Percentiles rank a stretch among this genome's conserved stretches.
These are phyloP conservation scores for Globisporangium spiculum DNA, from an alignment of 352 stramenopile species.

Conservation along the genomic window DNA sequence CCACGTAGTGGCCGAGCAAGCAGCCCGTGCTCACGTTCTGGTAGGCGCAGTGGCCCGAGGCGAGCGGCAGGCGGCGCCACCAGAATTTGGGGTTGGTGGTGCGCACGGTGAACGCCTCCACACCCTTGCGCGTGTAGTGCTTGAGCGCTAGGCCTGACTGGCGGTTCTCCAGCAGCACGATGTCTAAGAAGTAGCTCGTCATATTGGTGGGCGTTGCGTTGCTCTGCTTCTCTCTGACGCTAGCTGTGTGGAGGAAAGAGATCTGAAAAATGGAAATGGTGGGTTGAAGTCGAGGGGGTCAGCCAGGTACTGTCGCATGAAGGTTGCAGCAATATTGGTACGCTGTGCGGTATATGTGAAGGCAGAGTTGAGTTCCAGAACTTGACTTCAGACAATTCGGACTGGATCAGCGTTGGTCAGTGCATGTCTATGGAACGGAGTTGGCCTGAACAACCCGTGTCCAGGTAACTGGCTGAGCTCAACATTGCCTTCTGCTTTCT, in stretches of 20 bases:
- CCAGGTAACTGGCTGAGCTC: too few relatives aligned
- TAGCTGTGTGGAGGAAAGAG: not conserved
- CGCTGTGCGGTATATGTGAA: too few relatives aligned
- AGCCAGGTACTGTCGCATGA: too few relatives aligned
- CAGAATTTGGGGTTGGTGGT: not conserved
- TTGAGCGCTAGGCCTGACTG: not conserved
- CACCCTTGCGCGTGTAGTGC: not conserved
- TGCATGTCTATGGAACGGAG: too few relatives aligned
- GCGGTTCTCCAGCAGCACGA: not conserved
- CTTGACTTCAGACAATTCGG: too few relatives aligned
- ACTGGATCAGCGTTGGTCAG: too few relatives aligned
- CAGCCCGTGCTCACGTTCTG: not conserved
- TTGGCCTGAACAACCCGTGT: too few relatives aligned
- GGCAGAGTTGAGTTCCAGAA: too few relatives aligned
- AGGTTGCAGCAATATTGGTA: too few relatives aligned
- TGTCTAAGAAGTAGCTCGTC: not conserved
- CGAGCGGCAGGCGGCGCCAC: not conserved
- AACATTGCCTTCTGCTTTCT: too few relatives aligned
- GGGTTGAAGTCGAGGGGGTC: too few relatives aligned
- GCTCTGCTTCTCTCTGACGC: not conserved
- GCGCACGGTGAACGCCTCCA: not conserved
- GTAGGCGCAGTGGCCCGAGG: not conserved
- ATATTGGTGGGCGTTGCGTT: not conserved
- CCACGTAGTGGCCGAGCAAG: not conserved
- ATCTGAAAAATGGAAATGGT: too few relatives aligned